These are phyloP conservation scores for Amanita polypyramis DNA, from an alignment of 768 basidiomycete genomes.

Conservation along the genomic window DNA sequence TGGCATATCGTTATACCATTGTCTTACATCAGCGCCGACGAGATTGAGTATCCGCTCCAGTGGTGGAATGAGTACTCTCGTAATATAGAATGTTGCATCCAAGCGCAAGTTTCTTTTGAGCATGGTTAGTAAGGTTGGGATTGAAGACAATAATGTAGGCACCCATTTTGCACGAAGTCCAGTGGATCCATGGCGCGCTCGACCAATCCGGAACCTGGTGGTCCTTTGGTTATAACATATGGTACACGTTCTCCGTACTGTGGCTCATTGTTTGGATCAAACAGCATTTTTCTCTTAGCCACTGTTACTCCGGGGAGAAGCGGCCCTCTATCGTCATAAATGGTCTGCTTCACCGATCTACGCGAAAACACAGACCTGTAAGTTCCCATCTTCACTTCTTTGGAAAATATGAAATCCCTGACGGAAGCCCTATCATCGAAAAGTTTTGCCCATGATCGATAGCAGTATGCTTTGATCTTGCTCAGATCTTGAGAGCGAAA, in stretches of 20 bases:
- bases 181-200: slow-evolving; percentile 69
- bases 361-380: slow-evolving; percentile 51
- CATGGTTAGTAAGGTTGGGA: not conserved
- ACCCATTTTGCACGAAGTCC: slow-evolving; percentile 60
- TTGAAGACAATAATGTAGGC: slow-evolving; percentile 9
- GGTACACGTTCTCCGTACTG: slow-evolving; percentile 93
- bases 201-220: slow-evolving; percentile 53
- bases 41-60: slow-evolving; percentile 87
- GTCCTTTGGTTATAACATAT: slow-evolving; percentile 72
- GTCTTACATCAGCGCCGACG: slow-evolving; percentile 75
- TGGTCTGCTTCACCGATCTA: not conserved
- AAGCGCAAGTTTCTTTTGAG: slow-evolving; percentile 50
- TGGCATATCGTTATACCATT: slow-evolving; percentile 88
- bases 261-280: slow-evolving; percentile 74
- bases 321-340: slow-evolving; percentile 52
- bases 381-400: slow-evolving; percentile 87
- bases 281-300: slow-evolving; percentile 61
- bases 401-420: slow-evolving; percentile 94
- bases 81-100: slow-evolving; percentile 88
- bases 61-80: slow-evolving; percentile 77
- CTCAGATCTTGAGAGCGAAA: slow-evolving; percentile 89
- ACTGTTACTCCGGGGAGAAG: slow-evolving; percentile 92
- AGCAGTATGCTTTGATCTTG: slow-evolving; percentile 82
- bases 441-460: slow-evolving; percentile 74
- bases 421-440: slow-evolving; percentile 69